Conservation (phyloP, 306 rosid species). For the Rosa persica region DNA sequence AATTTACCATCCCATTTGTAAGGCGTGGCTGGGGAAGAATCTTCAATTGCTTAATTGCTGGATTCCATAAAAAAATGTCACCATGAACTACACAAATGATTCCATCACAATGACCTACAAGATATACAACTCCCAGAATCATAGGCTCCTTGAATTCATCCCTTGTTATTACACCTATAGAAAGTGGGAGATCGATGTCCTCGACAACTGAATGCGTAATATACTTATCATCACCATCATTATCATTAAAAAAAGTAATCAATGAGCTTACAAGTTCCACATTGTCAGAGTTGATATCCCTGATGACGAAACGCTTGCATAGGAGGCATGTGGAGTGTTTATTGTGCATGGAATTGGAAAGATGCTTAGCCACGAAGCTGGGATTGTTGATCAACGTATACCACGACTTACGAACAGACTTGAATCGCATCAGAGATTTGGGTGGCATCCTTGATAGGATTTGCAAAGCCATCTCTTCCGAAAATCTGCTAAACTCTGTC, state of each 20-base stretch:
- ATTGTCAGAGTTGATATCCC: background rate
- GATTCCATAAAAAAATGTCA: background rate
- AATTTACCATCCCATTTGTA: too few species aligned
- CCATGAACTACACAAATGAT: background rate
- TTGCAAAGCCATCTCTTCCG: background rate
- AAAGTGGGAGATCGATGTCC: background rate
- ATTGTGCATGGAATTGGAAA: background rate
- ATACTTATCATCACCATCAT: too few species aligned
- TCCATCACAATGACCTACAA: constrained; percentile 1
- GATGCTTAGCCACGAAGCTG: background rate
- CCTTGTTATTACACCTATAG: too few species aligned
- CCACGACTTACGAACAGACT: background rate
- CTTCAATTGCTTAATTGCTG: background rate
- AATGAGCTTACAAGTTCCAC: background rate
- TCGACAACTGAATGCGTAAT: background rate
- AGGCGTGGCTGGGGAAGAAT: background rate
- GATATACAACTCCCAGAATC: background rate
- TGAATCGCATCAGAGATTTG: background rate
- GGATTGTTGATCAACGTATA: background rate
- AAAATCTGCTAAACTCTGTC: background rate
- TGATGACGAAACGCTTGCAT: background rate
- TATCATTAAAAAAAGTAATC: too few species aligned
- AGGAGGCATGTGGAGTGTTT: too few species aligned
- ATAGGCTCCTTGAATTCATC: too few species aligned
- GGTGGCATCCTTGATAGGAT: background rate